phyloP scores from a whole-genome alignment of 2,329 filamentous ascomycete species.

The Paecilomyces sp. region DNA sequence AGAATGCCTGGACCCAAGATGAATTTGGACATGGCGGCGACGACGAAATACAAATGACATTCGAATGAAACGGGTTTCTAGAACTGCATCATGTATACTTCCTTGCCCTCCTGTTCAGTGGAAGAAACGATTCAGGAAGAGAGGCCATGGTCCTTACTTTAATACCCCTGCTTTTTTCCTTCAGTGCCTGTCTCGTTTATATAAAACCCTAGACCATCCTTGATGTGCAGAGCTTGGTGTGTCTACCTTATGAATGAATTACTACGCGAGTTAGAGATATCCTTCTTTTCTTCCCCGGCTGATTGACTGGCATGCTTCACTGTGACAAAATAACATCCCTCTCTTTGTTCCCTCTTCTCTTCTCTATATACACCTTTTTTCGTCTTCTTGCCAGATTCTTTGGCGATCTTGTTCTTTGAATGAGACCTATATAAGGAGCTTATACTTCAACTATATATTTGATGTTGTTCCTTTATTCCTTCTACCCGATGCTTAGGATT shows the following conservation, averaged over 20 bases:
- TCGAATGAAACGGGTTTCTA: conserved; percentile 49
- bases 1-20: conserved; percentile 65
- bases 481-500: not conserved
- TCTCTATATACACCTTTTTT: not conserved
- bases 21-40: conserved; percentile 64
- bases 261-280: not conserved
- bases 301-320: not conserved
- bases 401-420: not conserved
- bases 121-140: not conserved
- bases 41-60: conserved; percentile 73
- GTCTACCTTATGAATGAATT: not conserved
- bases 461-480: not conserved
- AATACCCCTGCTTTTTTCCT: not conserved
- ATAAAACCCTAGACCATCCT: not conserved
- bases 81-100: not conserved
- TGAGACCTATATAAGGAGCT: not conserved
- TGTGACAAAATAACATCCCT: not conserved
- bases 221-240: not conserved
- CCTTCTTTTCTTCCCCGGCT: not conserved
- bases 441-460: not conserved
- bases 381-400: not conserved
- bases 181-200: no score
- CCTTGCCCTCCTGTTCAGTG: not conserved
- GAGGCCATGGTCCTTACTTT: conserved; percentile 1
- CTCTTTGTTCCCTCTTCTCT: not conserved